Evolutionary conservation across 306 rosid genomes (phyloP).

Genomic region (Glycine soja): DNA sequence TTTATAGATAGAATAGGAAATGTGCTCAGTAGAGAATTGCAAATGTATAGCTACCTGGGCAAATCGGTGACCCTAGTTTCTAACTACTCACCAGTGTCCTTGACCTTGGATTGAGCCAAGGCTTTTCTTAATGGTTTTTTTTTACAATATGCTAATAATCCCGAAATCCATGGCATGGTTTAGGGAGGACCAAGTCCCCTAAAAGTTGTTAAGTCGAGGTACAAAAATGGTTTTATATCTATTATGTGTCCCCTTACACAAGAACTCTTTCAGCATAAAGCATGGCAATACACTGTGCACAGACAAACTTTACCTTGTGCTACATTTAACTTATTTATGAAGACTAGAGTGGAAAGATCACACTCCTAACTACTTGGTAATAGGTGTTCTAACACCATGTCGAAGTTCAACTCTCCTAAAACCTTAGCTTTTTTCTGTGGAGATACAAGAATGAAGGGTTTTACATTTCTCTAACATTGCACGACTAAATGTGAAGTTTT

Average conservation of each 20-base stretch:
- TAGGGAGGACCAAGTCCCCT: constrained; percentile 4
- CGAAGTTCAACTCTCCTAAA: neutral
- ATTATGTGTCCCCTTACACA: neutral
- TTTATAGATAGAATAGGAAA: constrained; percentile 7
- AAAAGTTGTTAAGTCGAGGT: constrained; percentile 17
- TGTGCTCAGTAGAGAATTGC: constrained; percentile 17
- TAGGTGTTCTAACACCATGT: constrained; percentile 11
- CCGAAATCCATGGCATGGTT: neutral
- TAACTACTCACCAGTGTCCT: constrained; percentile 32
- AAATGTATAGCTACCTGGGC: constrained; percentile 16
- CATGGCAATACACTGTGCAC: constrained; percentile 19
- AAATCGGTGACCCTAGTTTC: neutral
- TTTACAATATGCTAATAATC: constrained; percentile 21
- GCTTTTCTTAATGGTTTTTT: neutral
- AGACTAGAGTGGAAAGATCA: constrained; percentile 17
- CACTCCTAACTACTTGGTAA: constrained; percentile 21
- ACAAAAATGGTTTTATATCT: neutral
- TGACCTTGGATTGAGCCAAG: constrained; percentile 20
- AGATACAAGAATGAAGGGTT: constrained; percentile 10
- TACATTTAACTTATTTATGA: constrained; percentile 4
- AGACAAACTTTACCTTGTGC: constrained; percentile 8
- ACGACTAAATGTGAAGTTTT: neutral
- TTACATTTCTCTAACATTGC: neutral
- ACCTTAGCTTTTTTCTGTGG: neutral
- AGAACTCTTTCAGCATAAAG: neutral